Conservation (phyloP, 2,329 filamentous ascomycete genomes). For the Incumbomyces delicatus region DNA sequence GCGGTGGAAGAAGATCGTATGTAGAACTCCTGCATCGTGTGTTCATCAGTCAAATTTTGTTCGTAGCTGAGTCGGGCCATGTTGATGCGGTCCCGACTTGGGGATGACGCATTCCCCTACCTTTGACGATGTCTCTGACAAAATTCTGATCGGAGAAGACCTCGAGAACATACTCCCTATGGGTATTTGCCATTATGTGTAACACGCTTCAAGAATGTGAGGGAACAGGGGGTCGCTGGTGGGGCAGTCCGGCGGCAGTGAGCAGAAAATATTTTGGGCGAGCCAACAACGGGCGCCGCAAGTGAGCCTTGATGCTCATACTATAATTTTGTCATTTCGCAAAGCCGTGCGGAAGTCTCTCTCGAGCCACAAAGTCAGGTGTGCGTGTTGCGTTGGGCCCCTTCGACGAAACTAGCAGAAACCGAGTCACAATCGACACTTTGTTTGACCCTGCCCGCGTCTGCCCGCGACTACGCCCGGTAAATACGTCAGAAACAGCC, state of each 20-base stretch:
- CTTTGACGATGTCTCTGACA: conserved; percentile 87
- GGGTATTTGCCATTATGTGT: conserved; percentile 33
- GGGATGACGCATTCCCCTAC: conserved; percentile 36
- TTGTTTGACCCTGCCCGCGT: too few relatives aligned
- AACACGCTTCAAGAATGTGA: background rate
- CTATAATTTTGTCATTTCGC: too few relatives aligned
- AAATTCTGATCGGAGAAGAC: conserved; percentile 84
- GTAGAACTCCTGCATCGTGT: conserved; percentile 60
- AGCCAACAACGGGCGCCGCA: conserved; percentile 21
- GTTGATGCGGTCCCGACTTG: too few relatives aligned
- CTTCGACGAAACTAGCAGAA: too few relatives aligned
- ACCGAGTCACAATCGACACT: too few relatives aligned
- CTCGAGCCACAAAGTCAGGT: background rate
- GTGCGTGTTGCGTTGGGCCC: too few relatives aligned
- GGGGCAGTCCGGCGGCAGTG: background rate
- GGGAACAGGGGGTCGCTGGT: background rate
- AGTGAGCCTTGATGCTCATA: too few relatives aligned
- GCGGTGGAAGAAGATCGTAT: conserved; percentile 98
- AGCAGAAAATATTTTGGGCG: conserved; percentile 4
- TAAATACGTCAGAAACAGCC: too few relatives aligned
- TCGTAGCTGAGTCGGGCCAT: too few relatives aligned
- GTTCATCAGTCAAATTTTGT: too few relatives aligned
- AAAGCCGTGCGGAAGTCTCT: too few relatives aligned
- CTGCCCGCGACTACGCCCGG: too few relatives aligned
- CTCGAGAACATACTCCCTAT: conserved; percentile 86